Percentiles rank a stretch among this genome's conserved stretches.
These are phyloP conservation scores for Pyrenochaeta sp. DNA, from an alignment of 2,329 filamentous ascomycete genomes.

Conservation along the genomic window DNA sequence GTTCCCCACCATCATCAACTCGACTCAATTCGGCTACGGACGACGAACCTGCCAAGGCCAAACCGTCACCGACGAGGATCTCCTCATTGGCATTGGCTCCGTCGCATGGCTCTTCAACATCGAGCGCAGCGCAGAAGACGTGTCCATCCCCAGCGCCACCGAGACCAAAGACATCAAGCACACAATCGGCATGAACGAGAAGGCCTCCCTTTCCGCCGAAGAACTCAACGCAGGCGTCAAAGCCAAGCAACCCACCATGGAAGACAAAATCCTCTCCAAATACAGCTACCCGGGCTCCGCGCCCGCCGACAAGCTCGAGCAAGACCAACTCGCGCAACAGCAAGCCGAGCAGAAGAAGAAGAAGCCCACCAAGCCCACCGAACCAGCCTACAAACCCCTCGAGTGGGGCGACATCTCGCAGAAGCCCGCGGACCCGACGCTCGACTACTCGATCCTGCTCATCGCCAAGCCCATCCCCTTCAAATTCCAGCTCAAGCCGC, in stretches of 20 bases:
- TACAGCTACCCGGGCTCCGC: constrained; percentile 35
- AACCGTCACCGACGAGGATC: constrained; percentile 51
- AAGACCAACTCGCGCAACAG: too few relatives aligned
- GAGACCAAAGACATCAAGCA: constrained; percentile 21
- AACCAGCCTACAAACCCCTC: constrained; percentile 27
- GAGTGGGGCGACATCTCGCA: constrained; percentile 32
- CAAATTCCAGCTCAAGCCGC: constrained; percentile 50
- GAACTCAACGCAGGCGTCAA: constrained; percentile 44
- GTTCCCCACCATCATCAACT: constrained; percentile 62
- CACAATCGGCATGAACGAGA: constrained; percentile 36
- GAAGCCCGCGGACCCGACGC: constrained; percentile 50
- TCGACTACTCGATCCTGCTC: constrained; percentile 53
- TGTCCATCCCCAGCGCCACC: constrained; percentile 4
- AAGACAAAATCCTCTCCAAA: constrained; percentile 34
- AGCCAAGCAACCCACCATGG: constrained; percentile 23
- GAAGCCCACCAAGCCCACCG: constrained; percentile 8
- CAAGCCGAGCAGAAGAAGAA: too few relatives aligned
- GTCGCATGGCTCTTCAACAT: constrained; percentile 57
- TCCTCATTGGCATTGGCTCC: constrained; percentile 53
- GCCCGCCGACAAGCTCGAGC: constrained; percentile 10
- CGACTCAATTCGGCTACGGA: constrained; percentile 63
- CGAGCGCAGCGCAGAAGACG: constrained; percentile 23
- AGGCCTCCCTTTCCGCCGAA: constrained; percentile 46
- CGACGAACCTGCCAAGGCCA: constrained; percentile 56
- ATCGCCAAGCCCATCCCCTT: constrained; percentile 57